These are phyloP conservation scores for Eutrema yunnanense DNA, from an alignment of 345 rosid genomes.

Conservation along the genomic window DNA sequence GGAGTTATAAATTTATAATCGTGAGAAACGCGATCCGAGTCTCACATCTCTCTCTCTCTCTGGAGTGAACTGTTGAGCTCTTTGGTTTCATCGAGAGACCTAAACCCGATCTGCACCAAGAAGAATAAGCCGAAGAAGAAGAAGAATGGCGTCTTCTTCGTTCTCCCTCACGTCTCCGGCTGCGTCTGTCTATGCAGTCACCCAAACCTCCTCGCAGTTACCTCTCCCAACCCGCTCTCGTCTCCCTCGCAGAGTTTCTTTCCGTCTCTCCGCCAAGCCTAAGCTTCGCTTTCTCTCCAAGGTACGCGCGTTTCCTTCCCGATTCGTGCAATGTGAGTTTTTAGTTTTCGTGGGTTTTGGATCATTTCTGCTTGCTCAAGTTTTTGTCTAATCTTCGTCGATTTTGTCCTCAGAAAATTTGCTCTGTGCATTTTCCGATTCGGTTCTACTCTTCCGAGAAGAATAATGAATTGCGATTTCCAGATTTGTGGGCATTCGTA, in stretches of 20 bases:
- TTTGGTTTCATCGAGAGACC: conserved; percentile 43
- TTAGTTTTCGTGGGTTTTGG: neutral
- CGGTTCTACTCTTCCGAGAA: neutral
- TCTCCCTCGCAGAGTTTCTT: conserved; percentile 34
- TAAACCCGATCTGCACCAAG: conserved; percentile 18
- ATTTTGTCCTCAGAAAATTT: neutral
- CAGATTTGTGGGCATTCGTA: neutral
- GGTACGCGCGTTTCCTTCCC: conserved; percentile 24
- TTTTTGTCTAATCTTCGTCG: neutral
- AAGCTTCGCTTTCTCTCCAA: conserved; percentile 42
- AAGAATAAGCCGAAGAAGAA: neutral
- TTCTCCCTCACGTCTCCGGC: conserved; percentile 40
- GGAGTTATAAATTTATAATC: neutral
- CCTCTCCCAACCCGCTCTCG: conserved; percentile 19
- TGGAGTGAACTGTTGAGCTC: conserved; percentile 25
- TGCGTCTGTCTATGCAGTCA: conserved; percentile 31
- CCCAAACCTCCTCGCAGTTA: conserved; percentile 30
- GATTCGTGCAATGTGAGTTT: neutral
- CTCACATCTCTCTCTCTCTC: conserved; percentile 1
- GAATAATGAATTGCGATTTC: neutral
- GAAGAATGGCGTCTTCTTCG: conserved; percentile 39
- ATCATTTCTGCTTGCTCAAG: neutral
- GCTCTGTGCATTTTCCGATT: neutral
- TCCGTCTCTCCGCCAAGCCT: conserved; percentile 40
- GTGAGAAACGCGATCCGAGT: conserved; percentile 4